Evolutionary conservation across 2,329 filamentous ascomycete genomes (phyloP), one percentile per base, ranked within the genome.

Genomic region (Paramyrothecium sp.): DNA sequence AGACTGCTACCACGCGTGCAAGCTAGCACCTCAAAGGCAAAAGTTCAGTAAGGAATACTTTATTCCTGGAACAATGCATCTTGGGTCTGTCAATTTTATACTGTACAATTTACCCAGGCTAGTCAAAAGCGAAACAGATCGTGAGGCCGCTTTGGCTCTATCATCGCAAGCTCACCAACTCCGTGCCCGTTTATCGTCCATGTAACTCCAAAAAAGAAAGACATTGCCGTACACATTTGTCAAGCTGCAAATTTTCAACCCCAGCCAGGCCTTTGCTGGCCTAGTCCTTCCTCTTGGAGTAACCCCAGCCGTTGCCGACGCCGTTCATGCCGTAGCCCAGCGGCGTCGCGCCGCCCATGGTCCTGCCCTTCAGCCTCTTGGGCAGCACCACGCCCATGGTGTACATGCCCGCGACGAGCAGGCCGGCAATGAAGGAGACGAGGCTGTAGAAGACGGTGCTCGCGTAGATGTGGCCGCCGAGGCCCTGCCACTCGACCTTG

Each of bases 361-460:
- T 69, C 48, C 82, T 67, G 1, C 79, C 80, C 62, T 74, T 78
- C 22, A 86, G 67, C 56, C 83, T 70, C 61, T 75, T 75, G 1
- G 86, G 85, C 65, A 88, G 67, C 19, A 88, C 77, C 1, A 84
- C 75, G 4, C 85, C 85, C 60, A 86, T 78, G 58, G 86, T 87
- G 70, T 87, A 88, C 56, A 83, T 82, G 34, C 76, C 81, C 3
- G 81, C 79, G 2, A 81, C 75, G 12, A 84, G 68, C 2, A 76
- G 71, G 10, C 86, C 86, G 0, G 85, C 83, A 13, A 79, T 70
- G 63, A 87, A 87, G 7, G 82, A 82, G 2, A 86, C 78, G 11
- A 88, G 63, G 57, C 81, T 78, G 72, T 88, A 88, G 59, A 88
- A 87, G 1, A 88, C 71, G 33, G 84, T 88, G 69, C 83, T 86